A percentile compares a stretch with the other conserved stretches of the same genome.
Conservation (phyloP, 192 early-diverging fungal species). For the Coemansia sp. region DNA sequence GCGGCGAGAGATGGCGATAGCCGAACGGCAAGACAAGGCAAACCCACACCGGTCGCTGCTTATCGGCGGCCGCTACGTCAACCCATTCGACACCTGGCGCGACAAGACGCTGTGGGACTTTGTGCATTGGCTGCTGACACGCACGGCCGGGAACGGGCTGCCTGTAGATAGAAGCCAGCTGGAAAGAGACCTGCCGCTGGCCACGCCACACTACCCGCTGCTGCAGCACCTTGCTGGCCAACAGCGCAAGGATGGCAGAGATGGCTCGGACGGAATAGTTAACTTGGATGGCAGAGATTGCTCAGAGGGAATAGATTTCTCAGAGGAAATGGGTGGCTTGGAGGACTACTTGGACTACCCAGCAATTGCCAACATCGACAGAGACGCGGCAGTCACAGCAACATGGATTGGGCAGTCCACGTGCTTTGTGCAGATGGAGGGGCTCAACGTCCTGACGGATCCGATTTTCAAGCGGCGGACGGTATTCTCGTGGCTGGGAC, state of each 20-base stretch:
- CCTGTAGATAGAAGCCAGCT: conserved; percentile 23
- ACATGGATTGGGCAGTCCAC: conserved; percentile 71
- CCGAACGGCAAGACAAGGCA: background rate
- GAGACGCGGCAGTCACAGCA: conserved; percentile 17
- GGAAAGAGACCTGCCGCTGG: conserved; percentile 34
- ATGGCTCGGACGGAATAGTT: background rate
- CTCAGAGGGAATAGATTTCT: too few species aligned
- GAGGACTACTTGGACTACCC: conserved; percentile 20
- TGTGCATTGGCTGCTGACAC: conserved; percentile 45
- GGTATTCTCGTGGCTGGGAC: conserved; percentile 68
- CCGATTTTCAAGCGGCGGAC: conserved; percentile 76
- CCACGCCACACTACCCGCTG: conserved; percentile 28
- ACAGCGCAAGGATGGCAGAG: background rate
- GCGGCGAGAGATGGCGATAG: conserved; percentile 24
- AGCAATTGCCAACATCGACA: conserved; percentile 15
- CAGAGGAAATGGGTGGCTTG: too few species aligned
- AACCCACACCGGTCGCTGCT: conserved; percentile 28
- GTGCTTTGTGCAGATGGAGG: conserved; percentile 67
- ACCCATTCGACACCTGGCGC: conserved; percentile 53
- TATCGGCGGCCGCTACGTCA: conserved; percentile 53
- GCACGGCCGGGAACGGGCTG: conserved; percentile 46
- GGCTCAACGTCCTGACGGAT: conserved; percentile 77
- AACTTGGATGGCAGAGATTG: too few species aligned
- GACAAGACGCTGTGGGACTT: conserved; percentile 58
- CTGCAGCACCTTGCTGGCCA: conserved; percentile 17